These are phyloP conservation scores for Leucoagaricus sp. DNA, from an alignment of 1,284 basidiomycete species.

Conservation along the genomic window DNA sequence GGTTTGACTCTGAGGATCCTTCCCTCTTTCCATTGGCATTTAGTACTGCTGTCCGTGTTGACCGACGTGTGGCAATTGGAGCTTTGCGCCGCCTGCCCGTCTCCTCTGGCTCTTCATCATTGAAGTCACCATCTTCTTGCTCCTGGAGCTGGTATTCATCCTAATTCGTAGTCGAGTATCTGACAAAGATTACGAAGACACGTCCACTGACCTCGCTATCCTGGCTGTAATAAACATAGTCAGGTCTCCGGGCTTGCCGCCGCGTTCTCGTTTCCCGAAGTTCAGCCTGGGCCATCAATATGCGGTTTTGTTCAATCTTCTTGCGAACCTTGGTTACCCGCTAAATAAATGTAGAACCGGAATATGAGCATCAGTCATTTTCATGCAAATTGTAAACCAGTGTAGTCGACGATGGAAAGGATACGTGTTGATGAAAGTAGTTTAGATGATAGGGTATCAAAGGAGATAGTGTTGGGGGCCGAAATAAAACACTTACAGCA, in stretches of 20 bases:
- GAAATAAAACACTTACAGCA: constrained; percentile 47
- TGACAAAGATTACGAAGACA: constrained; percentile 41
- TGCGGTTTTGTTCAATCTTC: constrained; percentile 66
- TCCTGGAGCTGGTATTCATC: constrained; percentile 58
- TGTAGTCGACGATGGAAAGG: not conserved
- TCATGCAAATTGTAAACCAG: not conserved
- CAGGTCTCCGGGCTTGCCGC: constrained; percentile 66
- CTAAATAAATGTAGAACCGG: constrained; percentile 37
- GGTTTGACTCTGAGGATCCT: constrained; percentile 48
- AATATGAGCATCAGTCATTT: not conserved
- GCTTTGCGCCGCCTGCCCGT: constrained; percentile 35
- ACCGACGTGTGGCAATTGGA: constrained; percentile 54
- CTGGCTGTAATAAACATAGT: constrained; percentile 75
- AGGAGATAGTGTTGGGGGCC: not conserved
- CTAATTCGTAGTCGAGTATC: constrained; percentile 30
- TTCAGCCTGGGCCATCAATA: constrained; percentile 71
- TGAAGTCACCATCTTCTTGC: constrained; percentile 63
- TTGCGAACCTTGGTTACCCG: constrained; percentile 65
- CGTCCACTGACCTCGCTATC: constrained; percentile 57
- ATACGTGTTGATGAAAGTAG: not conserved
- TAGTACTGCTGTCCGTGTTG: constrained; percentile 52
- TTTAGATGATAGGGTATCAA: not conserved
- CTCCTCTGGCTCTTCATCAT: constrained; percentile 52
- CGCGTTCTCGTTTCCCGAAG: constrained; percentile 75
- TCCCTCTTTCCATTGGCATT: constrained; percentile 56